Conservation (phyloP, 495 filamentous ascomycete genomes). For the Penicillium soppii region DNA sequence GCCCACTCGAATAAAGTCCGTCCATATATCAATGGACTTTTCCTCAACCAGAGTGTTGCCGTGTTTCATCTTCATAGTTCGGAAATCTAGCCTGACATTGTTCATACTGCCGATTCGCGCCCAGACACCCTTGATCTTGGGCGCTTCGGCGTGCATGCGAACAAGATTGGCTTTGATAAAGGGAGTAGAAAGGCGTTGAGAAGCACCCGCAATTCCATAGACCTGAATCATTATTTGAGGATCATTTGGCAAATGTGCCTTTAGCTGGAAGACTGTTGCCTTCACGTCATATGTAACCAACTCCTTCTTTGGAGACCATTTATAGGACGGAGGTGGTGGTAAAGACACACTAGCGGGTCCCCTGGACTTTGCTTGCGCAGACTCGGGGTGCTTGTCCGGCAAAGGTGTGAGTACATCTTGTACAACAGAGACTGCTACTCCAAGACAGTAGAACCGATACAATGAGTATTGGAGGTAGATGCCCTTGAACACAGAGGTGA, state of each 20-base stretch:
- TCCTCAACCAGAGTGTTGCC: constrained; percentile 64
- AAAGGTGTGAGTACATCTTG: constrained; percentile 67
- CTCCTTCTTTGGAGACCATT: constrained; percentile 50
- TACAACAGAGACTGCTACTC: constrained; percentile 75
- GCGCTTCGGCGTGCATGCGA: constrained; percentile 81
- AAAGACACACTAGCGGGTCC: constrained; percentile 18
- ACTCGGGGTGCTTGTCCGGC: constrained; percentile 12
- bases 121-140: constrained; percentile 79
- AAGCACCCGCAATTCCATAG: constrained; percentile 74
- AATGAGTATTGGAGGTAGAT: constrained; percentile 87
- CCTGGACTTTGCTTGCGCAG: constrained; percentile 10
- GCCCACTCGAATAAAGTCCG: constrained; percentile 82
- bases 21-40: constrained; percentile 77
- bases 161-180: constrained; percentile 73
- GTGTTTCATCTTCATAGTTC: constrained; percentile 68
- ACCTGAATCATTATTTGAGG: constrained; percentile 89
- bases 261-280: constrained; percentile 77
- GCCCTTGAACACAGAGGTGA: constrained; percentile 77
- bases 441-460: constrained; percentile 89
- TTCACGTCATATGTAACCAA: constrained; percentile 80
- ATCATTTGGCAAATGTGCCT: constrained; percentile 81
- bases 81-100: constrained; percentile 72
- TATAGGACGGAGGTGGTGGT: constrained; percentile 29
- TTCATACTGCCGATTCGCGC: constrained; percentile 82
- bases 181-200: constrained; percentile 80